Conservation (phyloP, 805 yeast genomes). For the Candida bentonensis region DNA sequence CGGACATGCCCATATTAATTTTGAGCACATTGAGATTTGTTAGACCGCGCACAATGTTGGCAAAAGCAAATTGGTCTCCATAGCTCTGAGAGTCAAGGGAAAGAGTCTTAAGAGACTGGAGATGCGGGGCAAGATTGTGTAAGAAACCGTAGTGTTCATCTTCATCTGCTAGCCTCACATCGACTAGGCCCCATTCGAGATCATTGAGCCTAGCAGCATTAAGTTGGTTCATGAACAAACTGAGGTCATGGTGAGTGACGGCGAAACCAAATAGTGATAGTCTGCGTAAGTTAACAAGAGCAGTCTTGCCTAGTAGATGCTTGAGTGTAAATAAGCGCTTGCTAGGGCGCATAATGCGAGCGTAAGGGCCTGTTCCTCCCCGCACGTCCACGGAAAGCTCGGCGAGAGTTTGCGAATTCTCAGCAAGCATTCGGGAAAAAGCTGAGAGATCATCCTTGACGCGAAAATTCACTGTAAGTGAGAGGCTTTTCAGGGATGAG, state of each 20-base stretch:
- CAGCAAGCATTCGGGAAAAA: neutral
- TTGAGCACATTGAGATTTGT: neutral
- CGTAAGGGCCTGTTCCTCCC: neutral
- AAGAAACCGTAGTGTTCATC: neutral
- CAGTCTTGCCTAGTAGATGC: neutral
- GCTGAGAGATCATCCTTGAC: neutral
- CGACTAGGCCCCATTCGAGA: neutral
- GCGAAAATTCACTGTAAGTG: neutral
- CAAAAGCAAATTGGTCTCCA: neutral
- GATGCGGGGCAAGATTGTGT: neutral
- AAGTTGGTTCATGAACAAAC: neutral
- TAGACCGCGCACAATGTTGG: neutral
- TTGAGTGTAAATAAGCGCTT: neutral
- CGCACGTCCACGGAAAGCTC: neutral
- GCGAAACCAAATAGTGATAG: neutral
- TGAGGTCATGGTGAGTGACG: neutral
- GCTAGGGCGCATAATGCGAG: neutral
- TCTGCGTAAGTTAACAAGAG: neutral
- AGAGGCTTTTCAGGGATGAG: neutral
- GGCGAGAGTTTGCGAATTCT: neutral
- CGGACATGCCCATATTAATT: neutral
- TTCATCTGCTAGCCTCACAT: neutral
- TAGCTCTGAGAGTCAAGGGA: neutral
- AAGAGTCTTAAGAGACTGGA: neutral
- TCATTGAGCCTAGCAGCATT: neutral